Percentiles rank a stretch among this genome's conserved stretches.
phyloP scores from a whole-genome alignment of 495 filamentous ascomycete species.

The Penicillium silybi region DNA sequence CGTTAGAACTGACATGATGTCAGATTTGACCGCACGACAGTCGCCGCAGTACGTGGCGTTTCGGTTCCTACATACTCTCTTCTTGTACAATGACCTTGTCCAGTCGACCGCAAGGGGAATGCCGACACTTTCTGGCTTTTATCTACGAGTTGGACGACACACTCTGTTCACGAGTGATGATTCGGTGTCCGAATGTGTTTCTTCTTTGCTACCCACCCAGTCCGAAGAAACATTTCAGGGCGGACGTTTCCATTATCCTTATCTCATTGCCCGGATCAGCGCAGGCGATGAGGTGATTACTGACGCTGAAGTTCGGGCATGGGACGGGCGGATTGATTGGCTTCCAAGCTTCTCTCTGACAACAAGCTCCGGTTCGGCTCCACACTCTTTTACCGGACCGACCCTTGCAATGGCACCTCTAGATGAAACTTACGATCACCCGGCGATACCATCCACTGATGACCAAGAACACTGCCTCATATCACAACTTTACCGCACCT shows the following conservation, averaged over 20 bases:
- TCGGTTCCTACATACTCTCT: slow-evolving; percentile 1
- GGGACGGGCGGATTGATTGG: slow-evolving; percentile 6
- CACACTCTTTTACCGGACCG: neutral
- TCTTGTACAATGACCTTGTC: slow-evolving; percentile 7
- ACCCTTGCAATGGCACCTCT: neutral
- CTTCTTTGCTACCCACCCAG: too few species aligned
- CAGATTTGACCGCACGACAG: neutral
- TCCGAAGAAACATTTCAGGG: too few species aligned
- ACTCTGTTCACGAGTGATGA: neutral
- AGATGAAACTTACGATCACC: too few species aligned
- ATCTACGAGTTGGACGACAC: neutral
- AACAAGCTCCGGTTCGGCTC: neutral
- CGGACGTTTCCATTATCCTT: neutral
- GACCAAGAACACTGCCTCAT: neutral
- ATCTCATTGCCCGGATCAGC: slow-evolving; percentile 1
- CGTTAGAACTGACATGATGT: neutral
- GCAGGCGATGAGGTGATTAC: neutral
- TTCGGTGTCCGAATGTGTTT: too few species aligned
- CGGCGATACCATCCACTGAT: neutral
- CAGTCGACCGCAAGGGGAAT: neutral
- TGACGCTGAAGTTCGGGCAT: neutral
- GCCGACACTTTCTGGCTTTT: neutral
- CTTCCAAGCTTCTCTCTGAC: slow-evolving; percentile 1
- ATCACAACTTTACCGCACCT: neutral
- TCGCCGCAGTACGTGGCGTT: neutral